phyloP scores from a whole-genome alignment of 495 filamentous ascomycete species.

The Neurospora intermedia region DNA sequence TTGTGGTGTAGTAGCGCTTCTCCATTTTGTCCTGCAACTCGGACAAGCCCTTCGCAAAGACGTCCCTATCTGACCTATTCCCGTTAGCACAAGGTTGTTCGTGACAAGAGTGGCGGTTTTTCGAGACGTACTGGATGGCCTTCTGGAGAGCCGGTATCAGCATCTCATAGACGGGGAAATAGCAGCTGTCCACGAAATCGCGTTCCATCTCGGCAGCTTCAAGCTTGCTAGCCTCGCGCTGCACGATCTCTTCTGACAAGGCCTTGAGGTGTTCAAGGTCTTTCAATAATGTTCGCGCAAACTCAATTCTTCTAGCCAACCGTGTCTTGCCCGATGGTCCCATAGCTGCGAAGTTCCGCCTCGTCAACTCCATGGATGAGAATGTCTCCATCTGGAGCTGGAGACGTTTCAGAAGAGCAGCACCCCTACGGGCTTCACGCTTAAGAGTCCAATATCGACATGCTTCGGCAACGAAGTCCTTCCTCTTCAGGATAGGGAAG shows the following conservation, averaged over 20 bases:
- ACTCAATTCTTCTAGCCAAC: slow-evolving; percentile 74
- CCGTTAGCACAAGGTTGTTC: slow-evolving; percentile 12
- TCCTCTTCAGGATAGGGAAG: slow-evolving; percentile 73
- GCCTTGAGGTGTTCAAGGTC: slow-evolving; percentile 65
- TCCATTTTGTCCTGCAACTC: slow-evolving; percentile 55
- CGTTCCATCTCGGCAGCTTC: slow-evolving; percentile 64
- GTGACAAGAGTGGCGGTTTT: background rate
- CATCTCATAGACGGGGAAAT: slow-evolving; percentile 75
- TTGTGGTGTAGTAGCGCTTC: slow-evolving; percentile 62
- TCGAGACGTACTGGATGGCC: slow-evolving; percentile 49
- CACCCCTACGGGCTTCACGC: slow-evolving; percentile 81
- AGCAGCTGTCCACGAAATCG: slow-evolving; percentile 71
- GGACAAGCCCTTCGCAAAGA: slow-evolving; percentile 56
- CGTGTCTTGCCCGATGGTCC: slow-evolving; percentile 70
- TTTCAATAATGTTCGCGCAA: slow-evolving; percentile 60
- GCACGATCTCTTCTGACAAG: slow-evolving; percentile 56
- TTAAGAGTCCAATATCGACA: slow-evolving; percentile 98
- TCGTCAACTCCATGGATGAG: slow-evolving; percentile 89
- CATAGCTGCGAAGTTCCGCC: slow-evolving; percentile 86
- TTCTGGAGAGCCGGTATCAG: slow-evolving; percentile 74
- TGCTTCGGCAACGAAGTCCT: slow-evolving; percentile 82
- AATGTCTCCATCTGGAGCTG: slow-evolving; percentile 93
- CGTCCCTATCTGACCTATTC: slow-evolving; percentile 60
- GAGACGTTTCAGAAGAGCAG: slow-evolving; percentile 80
- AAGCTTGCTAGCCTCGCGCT: slow-evolving; percentile 64